phyloP scores from a whole-genome alignment of 495 filamentous ascomycete species.

The Annulohypoxylon moriforme region DNA sequence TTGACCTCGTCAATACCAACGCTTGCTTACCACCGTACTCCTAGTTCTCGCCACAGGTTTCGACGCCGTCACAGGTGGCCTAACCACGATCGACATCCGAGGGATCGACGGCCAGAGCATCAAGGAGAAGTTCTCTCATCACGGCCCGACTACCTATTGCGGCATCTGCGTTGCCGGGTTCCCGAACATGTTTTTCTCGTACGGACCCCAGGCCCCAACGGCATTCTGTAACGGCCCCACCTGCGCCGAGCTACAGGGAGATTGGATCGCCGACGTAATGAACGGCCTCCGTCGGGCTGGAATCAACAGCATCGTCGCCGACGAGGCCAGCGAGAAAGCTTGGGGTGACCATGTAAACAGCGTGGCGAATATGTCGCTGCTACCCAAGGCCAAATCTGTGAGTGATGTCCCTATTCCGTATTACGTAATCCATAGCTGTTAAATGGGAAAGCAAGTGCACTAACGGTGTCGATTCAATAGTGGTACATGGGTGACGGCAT shows the following conservation, averaged over 20 bases:
- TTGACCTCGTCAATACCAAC: constrained; percentile 14
- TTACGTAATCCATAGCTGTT: not conserved
- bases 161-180: constrained; percentile 58
- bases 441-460: not conserved
- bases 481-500: constrained; percentile 62
- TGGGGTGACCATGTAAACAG: constrained; percentile 30
- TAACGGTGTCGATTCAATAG: constrained; percentile 49
- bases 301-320: constrained; percentile 50
- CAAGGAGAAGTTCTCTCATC: constrained; percentile 61
- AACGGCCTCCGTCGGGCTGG: constrained; percentile 52
- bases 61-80: constrained; percentile 62
- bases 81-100: constrained; percentile 58
- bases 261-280: constrained; percentile 64
- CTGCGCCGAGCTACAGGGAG: constrained; percentile 62
- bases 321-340: constrained; percentile 24
- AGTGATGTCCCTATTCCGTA: constrained; percentile 39
- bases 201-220: constrained; percentile 55
- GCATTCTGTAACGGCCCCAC: constrained; percentile 65
- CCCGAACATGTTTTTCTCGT: constrained; percentile 67
- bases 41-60: constrained; percentile 66
- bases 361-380: constrained; percentile 23
- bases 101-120: constrained; percentile 55
- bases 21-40: constrained; percentile 2
- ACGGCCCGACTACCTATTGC: constrained; percentile 59
- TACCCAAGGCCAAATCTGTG: constrained; percentile 48